These are phyloP conservation scores for Bipolaris cookei DNA, from an alignment of 2,329 filamentous ascomycete genomes.

Conservation along the genomic window DNA sequence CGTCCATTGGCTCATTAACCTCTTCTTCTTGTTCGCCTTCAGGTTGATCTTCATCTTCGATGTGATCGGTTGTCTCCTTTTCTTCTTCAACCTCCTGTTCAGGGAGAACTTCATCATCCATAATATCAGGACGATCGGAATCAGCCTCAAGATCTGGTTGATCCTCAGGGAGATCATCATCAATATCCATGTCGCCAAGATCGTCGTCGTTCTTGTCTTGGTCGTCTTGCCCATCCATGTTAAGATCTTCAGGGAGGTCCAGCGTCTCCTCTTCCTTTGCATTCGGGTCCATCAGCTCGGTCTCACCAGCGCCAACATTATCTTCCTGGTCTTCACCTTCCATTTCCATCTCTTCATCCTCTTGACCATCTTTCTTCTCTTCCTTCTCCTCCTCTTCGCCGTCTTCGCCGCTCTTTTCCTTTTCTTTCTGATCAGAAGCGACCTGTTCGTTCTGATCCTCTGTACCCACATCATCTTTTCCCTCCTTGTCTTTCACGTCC, in stretches of 20 bases:
- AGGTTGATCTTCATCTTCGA: slow-evolving; percentile 51
- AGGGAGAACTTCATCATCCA: slow-evolving; percentile 42
- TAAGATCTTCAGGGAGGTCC: slow-evolving; percentile 86
- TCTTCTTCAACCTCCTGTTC: slow-evolving; percentile 46
- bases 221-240: slow-evolving; percentile 72
- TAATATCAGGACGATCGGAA: slow-evolving; percentile 37
- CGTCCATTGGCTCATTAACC: slow-evolving; percentile 56
- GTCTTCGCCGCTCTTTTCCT: slow-evolving; percentile 62
- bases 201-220: slow-evolving; percentile 61
- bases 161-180: slow-evolving; percentile 44
- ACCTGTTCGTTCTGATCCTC: slow-evolving; percentile 56
- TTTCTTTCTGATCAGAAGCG: slow-evolving; percentile 56
- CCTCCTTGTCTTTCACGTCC: slow-evolving; percentile 81
- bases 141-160: slow-evolving; percentile 43
- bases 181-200: slow-evolving; percentile 46
- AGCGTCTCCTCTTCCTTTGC: slow-evolving; percentile 81
- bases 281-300: slow-evolving; percentile 73
- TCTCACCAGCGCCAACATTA: slow-evolving; percentile 69
- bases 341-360: slow-evolving; percentile 59
- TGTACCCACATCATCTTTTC: slow-evolving; percentile 62
- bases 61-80: slow-evolving; percentile 44
- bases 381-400: slow-evolving; percentile 67
- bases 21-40: slow-evolving; percentile 56
- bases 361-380: slow-evolving; percentile 64
- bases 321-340: slow-evolving; percentile 66